Evolutionary conservation across 129 eudicot species (phyloP).

Genomic region (Helianthus annuus): DNA sequence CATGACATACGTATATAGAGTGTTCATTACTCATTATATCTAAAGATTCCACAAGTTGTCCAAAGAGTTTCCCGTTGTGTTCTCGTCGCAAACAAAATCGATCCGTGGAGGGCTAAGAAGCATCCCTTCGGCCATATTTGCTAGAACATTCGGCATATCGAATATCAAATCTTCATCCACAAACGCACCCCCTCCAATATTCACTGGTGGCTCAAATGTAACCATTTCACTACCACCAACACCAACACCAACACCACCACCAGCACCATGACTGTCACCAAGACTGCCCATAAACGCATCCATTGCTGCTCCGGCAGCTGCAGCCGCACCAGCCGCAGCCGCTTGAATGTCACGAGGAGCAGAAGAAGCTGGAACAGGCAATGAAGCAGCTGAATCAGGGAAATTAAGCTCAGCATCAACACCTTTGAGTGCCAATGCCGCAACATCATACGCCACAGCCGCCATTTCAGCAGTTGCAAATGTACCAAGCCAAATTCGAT

Average conservation of each 20-base stretch:
- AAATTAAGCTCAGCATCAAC: constrained; percentile 65
- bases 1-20: background rate
- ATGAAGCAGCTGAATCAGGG: constrained; percentile 53
- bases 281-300: constrained; percentile 41
- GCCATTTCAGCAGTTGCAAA: constrained; percentile 81
- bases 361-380: constrained; percentile 60
- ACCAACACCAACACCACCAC: background rate
- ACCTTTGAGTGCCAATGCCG: constrained; percentile 72
- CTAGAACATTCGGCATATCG: constrained; percentile 74
- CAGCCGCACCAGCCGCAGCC: constrained; percentile 71
- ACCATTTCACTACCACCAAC: background rate
- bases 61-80: constrained; percentile 13
- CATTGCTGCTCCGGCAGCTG: constrained; percentile 63
- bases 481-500: constrained; percentile 78
- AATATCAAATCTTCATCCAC: constrained; percentile 83
- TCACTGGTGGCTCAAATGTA: constrained; percentile 13
- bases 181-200: constrained; percentile 29
- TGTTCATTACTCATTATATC: background rate
- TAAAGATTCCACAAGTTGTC: constrained; percentile 50
- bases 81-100: constrained; percentile 23
- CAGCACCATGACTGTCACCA: constrained; percentile 10
- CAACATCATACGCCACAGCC: constrained; percentile 79
- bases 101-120: constrained; percentile 69
- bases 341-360: constrained; percentile 66
- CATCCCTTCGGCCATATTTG: constrained; percentile 81